Base-by-base conservation (phyloP, 2,329 filamentous ascomycete genomes). In the Leptographium lundbergii region DNA sequence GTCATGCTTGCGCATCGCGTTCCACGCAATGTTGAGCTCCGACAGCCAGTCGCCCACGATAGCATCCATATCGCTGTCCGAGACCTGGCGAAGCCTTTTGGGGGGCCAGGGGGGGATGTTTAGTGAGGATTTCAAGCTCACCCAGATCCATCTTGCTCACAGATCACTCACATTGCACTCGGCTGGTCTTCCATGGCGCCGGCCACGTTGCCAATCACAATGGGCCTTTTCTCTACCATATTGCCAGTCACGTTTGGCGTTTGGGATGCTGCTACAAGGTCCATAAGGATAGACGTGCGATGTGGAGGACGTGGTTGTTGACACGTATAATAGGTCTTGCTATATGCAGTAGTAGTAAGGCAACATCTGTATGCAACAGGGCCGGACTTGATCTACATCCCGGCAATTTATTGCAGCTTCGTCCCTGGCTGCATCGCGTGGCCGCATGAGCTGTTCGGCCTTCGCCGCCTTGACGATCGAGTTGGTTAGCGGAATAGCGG, bases 41-140 rank as follows among this genome's bases (percentile, higher is more conserved):
- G 66, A 65, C 4, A 67, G 62, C 54, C 65, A 67, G 59, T 67
- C 66, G 47, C 63, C 66, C 9, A 64, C 65, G 48, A 66, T 62
- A 25, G 32, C 32, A 19, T 56, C 54, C 22, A 56, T 36, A 24
- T 24, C n/a, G 54, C 55, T 54, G 27, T 52, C 50, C 10, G 50
- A 19, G 13, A 52, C 50, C 50, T 52, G 50, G 50, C 50, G 50
- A 2, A 52, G 27, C 50, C 50, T 52, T 22, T n/a, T n/a, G 13
- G 17, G 17, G 48, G 24, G 48, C 14, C 7, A 25, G 50, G 11
- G 11, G 4, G 1, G 50, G 14, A 2, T 9, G 5, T 29, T 29
- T 29, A 29, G 27, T 6, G 5, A 29, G 4, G 5, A 7, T 29
- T 7, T 7, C 4, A 7, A 4, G 27, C 27, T 29, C 27, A 7